Percentiles rank a stretch among this genome's conserved stretches.
These are phyloP conservation scores for Magnolia changhungtana DNA, from an alignment of 164 flowering plant species.

Conservation along the genomic window DNA sequence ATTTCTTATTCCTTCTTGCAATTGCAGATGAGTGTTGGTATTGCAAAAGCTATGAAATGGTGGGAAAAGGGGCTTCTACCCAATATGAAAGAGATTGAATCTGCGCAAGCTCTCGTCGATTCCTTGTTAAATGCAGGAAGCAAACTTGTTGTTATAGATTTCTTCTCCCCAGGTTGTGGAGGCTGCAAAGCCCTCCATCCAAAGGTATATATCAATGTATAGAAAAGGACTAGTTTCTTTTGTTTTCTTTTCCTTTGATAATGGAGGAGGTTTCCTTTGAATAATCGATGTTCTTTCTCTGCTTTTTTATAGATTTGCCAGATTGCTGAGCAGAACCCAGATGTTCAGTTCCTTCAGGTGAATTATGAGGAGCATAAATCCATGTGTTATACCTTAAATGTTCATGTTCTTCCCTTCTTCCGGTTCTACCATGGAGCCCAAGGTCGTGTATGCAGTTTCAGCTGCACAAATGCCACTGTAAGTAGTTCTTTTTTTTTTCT, in stretches of 20 bases:
- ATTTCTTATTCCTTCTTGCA: neutral
- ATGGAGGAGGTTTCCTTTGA: neutral
- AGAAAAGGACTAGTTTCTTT: neutral
- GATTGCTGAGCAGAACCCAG: constrained; percentile 73
- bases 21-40: constrained; percentile 34
- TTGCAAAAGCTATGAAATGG: constrained; percentile 65
- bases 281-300: constrained; percentile 1
- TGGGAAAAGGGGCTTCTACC: constrained; percentile 74
- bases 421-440: constrained; percentile 84
- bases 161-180: constrained; percentile 86
- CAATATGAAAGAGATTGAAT: constrained; percentile 65
- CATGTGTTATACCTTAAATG: constrained; percentile 77
- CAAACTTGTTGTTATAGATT: constrained; percentile 66
- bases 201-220: constrained; percentile 41
- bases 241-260: neutral
- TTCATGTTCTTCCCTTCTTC: constrained; percentile 88
- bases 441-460: constrained; percentile 86
- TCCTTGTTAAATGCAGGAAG: constrained; percentile 64
- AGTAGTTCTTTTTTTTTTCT: constrained; percentile 16
- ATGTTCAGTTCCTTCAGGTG: constrained; percentile 66
- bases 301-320: constrained; percentile 56
- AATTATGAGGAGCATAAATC: constrained; percentile 85
- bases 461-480: constrained; percentile 92
- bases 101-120: constrained; percentile 68
- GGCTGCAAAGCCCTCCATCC: constrained; percentile 94